Evolutionary conservation across 805 yeast genomes (phyloP).

Genomic region (Ogataea nakhonphanomensis): DNA sequence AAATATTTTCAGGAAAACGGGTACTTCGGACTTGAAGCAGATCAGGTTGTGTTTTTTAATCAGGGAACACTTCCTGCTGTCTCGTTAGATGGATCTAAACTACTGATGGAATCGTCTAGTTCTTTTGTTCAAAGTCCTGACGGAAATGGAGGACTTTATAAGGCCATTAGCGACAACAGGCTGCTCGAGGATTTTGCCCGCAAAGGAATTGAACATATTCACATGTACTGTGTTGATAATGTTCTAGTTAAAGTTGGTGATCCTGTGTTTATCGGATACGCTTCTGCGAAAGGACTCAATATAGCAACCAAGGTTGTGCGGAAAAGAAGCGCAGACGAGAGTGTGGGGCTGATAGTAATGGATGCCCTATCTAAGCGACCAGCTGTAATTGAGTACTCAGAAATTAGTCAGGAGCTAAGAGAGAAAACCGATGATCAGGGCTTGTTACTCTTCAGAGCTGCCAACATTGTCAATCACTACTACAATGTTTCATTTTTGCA

Average conservation of each 20-base stretch:
- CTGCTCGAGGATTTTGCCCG: constrained; percentile 63
- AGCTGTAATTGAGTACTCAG: constrained; percentile 93
- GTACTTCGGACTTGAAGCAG: constrained; percentile 65
- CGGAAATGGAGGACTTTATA: constrained; percentile 96
- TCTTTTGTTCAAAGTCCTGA: constrained; percentile 85
- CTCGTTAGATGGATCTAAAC: constrained; percentile 60
- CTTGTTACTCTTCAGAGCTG: constrained; percentile 78
- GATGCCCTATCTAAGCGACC: constrained; percentile 58
- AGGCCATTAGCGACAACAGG: constrained; percentile 65
- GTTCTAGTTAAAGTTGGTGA: constrained; percentile 90
- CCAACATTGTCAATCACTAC: constrained; percentile 95
- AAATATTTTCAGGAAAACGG: constrained; percentile 55
- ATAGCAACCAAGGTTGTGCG: constrained; percentile 94
- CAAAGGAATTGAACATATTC: constrained; percentile 81
- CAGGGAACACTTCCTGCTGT: constrained; percentile 96
- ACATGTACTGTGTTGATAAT: constrained; percentile 97
- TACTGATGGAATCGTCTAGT: constrained; percentile 56
- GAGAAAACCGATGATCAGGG: constrained; percentile 59
- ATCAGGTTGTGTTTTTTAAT: constrained; percentile 75
- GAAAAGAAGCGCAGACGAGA: constrained; percentile 81
- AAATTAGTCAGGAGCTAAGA: constrained; percentile 73
- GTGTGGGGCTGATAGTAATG: constrained; percentile 87
- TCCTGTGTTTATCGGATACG: constrained; percentile 84
- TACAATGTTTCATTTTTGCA: constrained; percentile 76
- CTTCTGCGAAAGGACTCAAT: constrained; percentile 61